These are phyloP conservation scores for Aureobasidium sp. DNA, from an alignment of 2,329 filamentous ascomycete genomes.

Conservation along the genomic window DNA sequence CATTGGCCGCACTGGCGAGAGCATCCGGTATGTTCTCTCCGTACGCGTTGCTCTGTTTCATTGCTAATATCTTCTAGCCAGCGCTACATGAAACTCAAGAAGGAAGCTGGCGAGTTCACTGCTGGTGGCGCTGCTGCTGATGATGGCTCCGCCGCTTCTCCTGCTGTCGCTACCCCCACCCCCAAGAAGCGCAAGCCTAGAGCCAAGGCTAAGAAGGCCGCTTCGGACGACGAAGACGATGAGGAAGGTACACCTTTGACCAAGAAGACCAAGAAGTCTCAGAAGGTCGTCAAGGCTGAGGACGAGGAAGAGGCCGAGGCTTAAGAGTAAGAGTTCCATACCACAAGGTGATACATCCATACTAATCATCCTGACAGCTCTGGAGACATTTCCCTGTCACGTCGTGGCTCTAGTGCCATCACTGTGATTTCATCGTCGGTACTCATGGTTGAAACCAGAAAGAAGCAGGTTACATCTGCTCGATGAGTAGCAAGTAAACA, in stretches of 20 bases:
- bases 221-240: not conserved
- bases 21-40: too few species aligned
- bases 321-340: not conserved
- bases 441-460: not conserved
- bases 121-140: not conserved
- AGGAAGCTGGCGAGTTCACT: not conserved
- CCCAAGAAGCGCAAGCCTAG: conserved; percentile 13
- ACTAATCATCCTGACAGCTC: not conserved
- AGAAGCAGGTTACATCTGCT: not conserved
- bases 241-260: not conserved
- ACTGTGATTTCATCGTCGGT: not conserved
- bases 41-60: too few species aligned
- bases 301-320: not conserved
- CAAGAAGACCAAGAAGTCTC: not conserved
- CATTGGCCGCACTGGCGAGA: too few species aligned
- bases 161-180: not conserved
- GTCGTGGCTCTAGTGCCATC: not conserved
- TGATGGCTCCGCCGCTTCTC: not conserved
- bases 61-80: not conserved
- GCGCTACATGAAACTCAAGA: conserved; percentile 13
- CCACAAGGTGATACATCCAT: not conserved
- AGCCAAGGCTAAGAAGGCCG: not conserved
- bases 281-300: not conserved
- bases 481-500: not conserved
- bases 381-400: not conserved